A percentile compares a stretch with the other conserved stretches of the same genome.
Evolutionary conservation across 2,329 filamentous ascomycete genomes (phyloP).

Genomic region (Leptographium lundbergii): DNA sequence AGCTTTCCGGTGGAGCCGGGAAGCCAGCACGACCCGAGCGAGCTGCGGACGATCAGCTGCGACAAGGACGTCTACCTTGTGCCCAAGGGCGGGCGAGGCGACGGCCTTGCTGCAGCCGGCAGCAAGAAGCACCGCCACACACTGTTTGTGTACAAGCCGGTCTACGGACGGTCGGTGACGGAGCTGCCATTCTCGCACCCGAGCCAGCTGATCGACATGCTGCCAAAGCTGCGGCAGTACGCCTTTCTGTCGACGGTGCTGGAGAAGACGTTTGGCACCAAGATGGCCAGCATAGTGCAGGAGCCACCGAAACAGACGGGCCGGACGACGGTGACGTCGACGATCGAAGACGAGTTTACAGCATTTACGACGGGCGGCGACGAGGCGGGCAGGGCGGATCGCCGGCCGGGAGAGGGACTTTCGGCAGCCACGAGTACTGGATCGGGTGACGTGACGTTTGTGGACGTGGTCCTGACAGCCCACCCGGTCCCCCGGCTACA

Average conservation of each 20-base stretch:
- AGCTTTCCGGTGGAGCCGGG: constrained; percentile 41
- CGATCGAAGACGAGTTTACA: constrained; percentile 15
- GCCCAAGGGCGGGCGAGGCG: background rate
- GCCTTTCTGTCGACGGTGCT: constrained; percentile 56
- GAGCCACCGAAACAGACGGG: constrained; percentile 13
- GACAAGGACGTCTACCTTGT: constrained; percentile 31
- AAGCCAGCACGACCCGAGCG: constrained; percentile 40
- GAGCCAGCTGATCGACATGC: constrained; percentile 57
- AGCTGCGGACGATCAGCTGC: constrained; percentile 41
- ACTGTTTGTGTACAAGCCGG: constrained; percentile 58
- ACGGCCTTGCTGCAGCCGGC: constrained; percentile 13
- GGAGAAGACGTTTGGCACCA: constrained; percentile 42
- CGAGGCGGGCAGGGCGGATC: constrained; percentile 1
- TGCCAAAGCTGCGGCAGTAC: constrained; percentile 67
- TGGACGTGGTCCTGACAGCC: constrained; percentile 41
- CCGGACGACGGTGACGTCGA: constrained; percentile 10
- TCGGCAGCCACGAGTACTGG: constrained; percentile 11
- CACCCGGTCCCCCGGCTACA: constrained; percentile 36
- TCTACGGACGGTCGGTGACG: constrained; percentile 54
- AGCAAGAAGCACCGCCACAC: constrained; percentile 40
- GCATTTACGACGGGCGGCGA: constrained; percentile 5
- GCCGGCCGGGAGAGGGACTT: background rate
- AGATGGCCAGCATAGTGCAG: constrained; percentile 6
- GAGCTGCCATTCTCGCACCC: constrained; percentile 69
- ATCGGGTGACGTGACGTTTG: constrained; percentile 16